Percentiles rank a stretch among this genome's conserved stretches.
phyloP scores from a whole-genome alignment of 1,284 basidiomycete species.

The Apiotrichum mycotoxinovorans region DNA sequence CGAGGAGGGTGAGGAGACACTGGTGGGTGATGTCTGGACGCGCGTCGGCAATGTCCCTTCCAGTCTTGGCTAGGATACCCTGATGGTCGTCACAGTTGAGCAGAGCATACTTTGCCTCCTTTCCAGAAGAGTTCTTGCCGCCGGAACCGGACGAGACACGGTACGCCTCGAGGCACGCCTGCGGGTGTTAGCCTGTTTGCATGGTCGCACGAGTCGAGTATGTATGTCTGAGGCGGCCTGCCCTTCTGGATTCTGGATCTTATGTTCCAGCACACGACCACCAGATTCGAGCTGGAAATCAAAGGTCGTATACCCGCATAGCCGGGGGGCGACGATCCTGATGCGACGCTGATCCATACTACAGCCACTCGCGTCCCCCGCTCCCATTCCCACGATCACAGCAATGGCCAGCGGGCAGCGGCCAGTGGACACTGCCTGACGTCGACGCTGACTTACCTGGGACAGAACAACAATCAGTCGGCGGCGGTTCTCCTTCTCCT shows the following conservation, averaged over 20 bases:
- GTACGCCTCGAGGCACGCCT: slow-evolving; percentile 93
- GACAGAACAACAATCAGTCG: slow-evolving; percentile 81
- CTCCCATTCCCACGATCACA: too few relatives aligned
- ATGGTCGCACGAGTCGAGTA: too few relatives aligned
- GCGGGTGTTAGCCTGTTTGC: slow-evolving; percentile 47
- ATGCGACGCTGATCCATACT: too few relatives aligned
- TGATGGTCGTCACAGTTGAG: slow-evolving; percentile 99
- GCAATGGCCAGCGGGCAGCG: too few relatives aligned
- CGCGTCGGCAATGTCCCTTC: slow-evolving; percentile 95
- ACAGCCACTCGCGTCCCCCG: too few relatives aligned
- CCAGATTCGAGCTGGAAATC: too few relatives aligned
- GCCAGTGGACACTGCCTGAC: too few relatives aligned
- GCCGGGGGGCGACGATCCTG: background rate
- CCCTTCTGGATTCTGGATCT: background rate
- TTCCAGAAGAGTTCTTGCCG: slow-evolving; percentile 53
- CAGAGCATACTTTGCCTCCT: slow-evolving; percentile 91
- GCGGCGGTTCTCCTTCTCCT: slow-evolving; percentile 61
- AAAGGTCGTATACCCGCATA: background rate
- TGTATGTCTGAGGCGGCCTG: background rate
- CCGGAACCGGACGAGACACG: slow-evolving; percentile 63
- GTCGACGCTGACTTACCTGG: slow-evolving; percentile 34
- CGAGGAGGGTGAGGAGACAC: slow-evolving; percentile 92
- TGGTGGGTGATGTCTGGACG: slow-evolving; percentile 98
- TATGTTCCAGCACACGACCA: too few relatives aligned
- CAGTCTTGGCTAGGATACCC: slow-evolving; percentile 95